Evolutionary conservation across 2,329 filamentous ascomycete species (phyloP).

Genomic region (Aspergillus fumigatus): DNA sequence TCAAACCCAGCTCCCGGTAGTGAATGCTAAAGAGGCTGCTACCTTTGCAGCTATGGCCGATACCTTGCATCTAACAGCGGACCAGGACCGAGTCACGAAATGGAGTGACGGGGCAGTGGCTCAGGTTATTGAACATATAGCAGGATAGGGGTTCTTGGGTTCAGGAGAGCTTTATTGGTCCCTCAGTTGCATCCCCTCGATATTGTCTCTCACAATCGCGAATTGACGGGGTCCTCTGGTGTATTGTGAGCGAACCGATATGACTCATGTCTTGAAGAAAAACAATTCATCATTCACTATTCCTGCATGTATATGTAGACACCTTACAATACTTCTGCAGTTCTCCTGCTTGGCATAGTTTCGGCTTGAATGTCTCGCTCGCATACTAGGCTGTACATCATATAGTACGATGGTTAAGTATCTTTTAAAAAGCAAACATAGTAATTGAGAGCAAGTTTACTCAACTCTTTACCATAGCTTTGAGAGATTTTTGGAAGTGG

Average conservation of each 20-base stretch:
- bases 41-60: conserved; percentile 54
- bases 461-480: neutral
- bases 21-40: conserved; percentile 39
- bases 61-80: conserved; percentile 61
- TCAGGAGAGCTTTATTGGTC: neutral
- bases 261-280: no score
- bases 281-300: neutral
- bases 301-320: neutral
- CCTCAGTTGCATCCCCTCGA: neutral
- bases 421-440: neutral
- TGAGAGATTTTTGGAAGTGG: neutral
- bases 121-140: conserved; percentile 24
- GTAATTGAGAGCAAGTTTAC: neutral
- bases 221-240: no score
- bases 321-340: neutral
- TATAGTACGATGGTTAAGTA: neutral
- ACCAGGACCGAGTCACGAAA: conserved; percentile 57
- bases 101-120: conserved; percentile 59
- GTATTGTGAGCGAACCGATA: no score
- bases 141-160: conserved; percentile 7
- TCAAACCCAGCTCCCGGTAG: conserved; percentile 53
- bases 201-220: neutral
- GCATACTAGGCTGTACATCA: neutral
- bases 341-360: neutral
- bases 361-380: neutral